Evolutionary conservation across 2,329 filamentous ascomycete genomes (phyloP), one percentile per base, ranked within the genome.

Genomic region (Ilyonectria mors-panacis): DNA sequence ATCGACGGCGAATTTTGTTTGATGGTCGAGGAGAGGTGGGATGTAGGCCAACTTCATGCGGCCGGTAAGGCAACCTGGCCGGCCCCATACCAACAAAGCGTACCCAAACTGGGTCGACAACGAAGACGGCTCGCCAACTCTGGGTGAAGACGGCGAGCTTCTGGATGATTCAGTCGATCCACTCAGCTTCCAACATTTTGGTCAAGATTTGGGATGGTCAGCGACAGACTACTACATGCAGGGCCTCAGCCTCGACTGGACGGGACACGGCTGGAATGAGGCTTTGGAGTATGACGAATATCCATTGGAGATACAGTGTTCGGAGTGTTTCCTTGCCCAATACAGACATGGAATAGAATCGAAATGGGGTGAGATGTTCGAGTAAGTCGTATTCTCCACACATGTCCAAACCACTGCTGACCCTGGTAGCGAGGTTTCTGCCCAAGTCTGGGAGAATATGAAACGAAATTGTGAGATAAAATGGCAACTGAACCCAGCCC

Each of bases 1-100:
- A 5, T 7, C 19, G 50, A 33, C 2, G 50, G 50, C 13, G 50
- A 54, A 6, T 54, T 54, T 21, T 54, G 50, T 23, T 23, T 54
- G 7, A 54, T 54, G 50, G 50, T 54, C 50, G 50, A 54, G 50
- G 50, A 54, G 19, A 54, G 4, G 17, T 54, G 50, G 50, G n/a
- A 54, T 23, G 19, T 54, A 12, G 28, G 26, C n/a, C 19, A 19
- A 6, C 50, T 54, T 2, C 19, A 54, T 23, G 28, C 26, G 15
- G 26, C 50, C 17, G 50, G 50, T 13, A 8, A 54, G 26, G 50
- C 28, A 21, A 54, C 50, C 10, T 54, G 50, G 50, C 50, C 50
- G 13, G n/a, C 26, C 26, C 26, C 26, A 54, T 54, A 54, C 50
- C 13, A 54, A 33, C 2, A 54, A 54, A 35, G 17, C 33, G n/a